These are phyloP conservation scores for Ustulina deusta DNA, from an alignment of 2,329 filamentous ascomycete genomes.

Conservation along the genomic window DNA sequence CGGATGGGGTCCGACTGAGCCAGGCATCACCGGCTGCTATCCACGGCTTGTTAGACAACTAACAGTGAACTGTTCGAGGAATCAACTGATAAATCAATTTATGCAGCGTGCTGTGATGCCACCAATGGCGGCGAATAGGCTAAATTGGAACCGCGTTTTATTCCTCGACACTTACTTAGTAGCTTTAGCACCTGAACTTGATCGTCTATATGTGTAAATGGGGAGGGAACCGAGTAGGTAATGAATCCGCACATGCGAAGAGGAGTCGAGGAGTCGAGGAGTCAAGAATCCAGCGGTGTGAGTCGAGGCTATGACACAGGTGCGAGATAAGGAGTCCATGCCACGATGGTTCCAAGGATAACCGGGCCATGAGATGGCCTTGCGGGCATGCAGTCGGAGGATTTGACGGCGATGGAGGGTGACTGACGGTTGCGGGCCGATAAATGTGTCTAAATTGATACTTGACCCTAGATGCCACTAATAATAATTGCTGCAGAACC, in stretches of 20 bases:
- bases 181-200: conserved; percentile 16
- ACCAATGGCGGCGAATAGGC: conserved; percentile 36
- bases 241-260: conserved; percentile 18
- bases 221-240: conserved; percentile 8
- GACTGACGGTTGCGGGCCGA: conserved; percentile 41
- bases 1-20: neutral
- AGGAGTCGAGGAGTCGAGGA: conserved; percentile 11
- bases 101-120: conserved; percentile 30
- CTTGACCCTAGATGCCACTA: conserved; percentile 30
- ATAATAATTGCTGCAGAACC: conserved; percentile 20
- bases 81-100: conserved; percentile 28
- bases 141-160: conserved; percentile 36
- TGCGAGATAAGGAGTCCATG: conserved; percentile 37
- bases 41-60: conserved; percentile 7
- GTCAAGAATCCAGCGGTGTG: conserved; percentile 20
- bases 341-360: conserved; percentile 23
- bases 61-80: conserved; percentile 12
- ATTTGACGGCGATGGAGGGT: conserved; percentile 32
- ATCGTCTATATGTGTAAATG: conserved; percentile 7
- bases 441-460: conserved; percentile 39
- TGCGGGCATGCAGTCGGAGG: conserved; percentile 32
- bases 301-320: conserved; percentile 19
- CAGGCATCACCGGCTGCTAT: conserved; percentile 12
- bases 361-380: conserved; percentile 24
- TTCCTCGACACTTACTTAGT: conserved; percentile 17